Evolutionary conservation across 768 basidiomycete genomes (phyloP).

Genomic region (Leccinum subgranulosum): DNA sequence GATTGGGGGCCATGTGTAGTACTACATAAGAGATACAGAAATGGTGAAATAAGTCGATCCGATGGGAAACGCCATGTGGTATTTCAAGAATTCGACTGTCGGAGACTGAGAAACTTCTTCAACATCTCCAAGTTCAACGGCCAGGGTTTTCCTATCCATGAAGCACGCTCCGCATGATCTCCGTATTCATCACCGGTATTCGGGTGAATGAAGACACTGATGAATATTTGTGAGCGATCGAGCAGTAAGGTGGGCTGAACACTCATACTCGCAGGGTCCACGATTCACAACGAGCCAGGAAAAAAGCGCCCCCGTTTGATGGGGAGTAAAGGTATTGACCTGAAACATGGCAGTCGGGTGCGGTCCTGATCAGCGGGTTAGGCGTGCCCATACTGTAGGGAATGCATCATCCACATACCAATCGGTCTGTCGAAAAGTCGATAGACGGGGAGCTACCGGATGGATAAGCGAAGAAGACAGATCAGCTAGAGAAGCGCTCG

Average conservation of each 20-base stretch:
- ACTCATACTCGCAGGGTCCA: slow-evolving; percentile 66
- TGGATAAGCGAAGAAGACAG: not conserved
- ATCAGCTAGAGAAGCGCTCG: slow-evolving; percentile 13
- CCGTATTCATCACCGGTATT: slow-evolving; percentile 54
- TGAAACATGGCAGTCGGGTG: slow-evolving; percentile 75
- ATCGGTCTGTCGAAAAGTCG: slow-evolving; percentile 60
- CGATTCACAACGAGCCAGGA: slow-evolving; percentile 65
- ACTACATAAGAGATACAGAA: too few relatives aligned
- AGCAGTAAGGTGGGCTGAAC: not conserved
- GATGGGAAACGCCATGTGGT: too few relatives aligned
- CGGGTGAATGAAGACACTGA: slow-evolving; percentile 63
- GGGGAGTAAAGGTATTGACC: slow-evolving; percentile 62
- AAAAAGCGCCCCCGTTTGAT: slow-evolving; percentile 67
- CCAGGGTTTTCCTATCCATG: slow-evolving; percentile 68
- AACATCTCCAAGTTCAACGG: slow-evolving; percentile 44
- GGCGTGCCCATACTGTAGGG: not conserved
- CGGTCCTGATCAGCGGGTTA: slow-evolving; percentile 41
- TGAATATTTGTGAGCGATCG: slow-evolving; percentile 1
- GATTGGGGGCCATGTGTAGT: too few relatives aligned
- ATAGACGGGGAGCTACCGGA: slow-evolving; percentile 54
- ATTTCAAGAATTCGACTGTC: too few relatives aligned
- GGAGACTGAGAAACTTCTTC: not conserved
- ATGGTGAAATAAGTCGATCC: too few relatives aligned
- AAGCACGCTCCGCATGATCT: slow-evolving; percentile 61
- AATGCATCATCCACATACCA: slow-evolving; percentile 38